Base-by-base conservation (phyloP, 148 eudicot genomes). In the Spergularia marina region DNA sequence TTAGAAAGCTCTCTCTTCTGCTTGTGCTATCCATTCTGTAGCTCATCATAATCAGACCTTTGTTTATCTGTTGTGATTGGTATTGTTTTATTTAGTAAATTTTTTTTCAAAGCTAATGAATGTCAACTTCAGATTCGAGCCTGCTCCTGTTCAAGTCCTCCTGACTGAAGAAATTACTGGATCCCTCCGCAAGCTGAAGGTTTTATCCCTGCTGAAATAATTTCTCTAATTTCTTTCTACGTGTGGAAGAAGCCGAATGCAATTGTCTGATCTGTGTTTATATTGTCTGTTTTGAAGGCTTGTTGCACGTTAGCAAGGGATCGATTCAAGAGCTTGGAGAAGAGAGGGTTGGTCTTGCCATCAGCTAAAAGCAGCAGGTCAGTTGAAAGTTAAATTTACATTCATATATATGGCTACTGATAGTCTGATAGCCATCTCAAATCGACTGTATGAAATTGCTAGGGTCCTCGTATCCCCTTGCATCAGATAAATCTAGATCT, bases 111-210 rank as follows among this genome's bases (percentile, higher is more conserved):
- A 5, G 49, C 17, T 6, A n/a, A 62, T 63, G 53, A 71, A 44
- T 75, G 55, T 54, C 65, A 25, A 41, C 75, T 80, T 69, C 88
- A 94, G 98, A 79, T 94, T 88, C 74, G 82, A 82, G 84, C 97
- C 95, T 78, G 97, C 98, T 23, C 93, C 93, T 36, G 68, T 84
- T 77, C 96, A 94, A 85, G 98, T 94, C 72, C 91, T 94, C 59
- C 76, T 94, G 79, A 86, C 97, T 56, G 98, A 94, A 91, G 98
- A 94, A 80, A 89, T 90, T 59, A 86, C 96, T 44, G 98, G 98
- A 75, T 94, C 97, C 21, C 90, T 94, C 62, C 91, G 98, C 18
- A 88, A 91, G 80, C 86, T 94, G 76, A 91, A 93, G 98, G 97
- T 93, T 68, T 75, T 80, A 6, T 60, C 40, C 69, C 34, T 60